These are phyloP conservation scores for Rosa multiflora DNA, from an alignment of 306 rosid genomes.

Conservation along the genomic window DNA sequence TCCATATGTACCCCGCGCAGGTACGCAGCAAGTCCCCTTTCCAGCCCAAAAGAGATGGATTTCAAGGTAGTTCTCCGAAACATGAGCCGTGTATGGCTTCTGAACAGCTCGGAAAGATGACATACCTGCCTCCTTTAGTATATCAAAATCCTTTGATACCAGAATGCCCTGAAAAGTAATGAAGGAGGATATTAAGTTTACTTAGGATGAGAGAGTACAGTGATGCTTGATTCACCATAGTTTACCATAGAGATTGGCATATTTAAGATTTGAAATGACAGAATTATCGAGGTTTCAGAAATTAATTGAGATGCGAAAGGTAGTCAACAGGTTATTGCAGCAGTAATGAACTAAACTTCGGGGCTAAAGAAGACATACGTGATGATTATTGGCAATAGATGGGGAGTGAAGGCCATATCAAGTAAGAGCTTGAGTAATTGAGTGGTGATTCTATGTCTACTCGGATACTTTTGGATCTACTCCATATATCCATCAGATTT, in stretches of 20 bases:
- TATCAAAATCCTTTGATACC: slow-evolving; percentile 60
- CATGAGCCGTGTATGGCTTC: slow-evolving; percentile 39
- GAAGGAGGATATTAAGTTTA: background rate
- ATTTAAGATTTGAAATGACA: background rate
- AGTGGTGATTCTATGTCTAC: background rate
- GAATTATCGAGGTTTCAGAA: background rate
- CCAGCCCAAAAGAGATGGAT: slow-evolving; percentile 92
- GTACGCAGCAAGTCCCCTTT: slow-evolving; percentile 81
- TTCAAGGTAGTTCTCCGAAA: slow-evolving; percentile 63
- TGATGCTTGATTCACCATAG: background rate
- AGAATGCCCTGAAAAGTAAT: slow-evolving; percentile 46
- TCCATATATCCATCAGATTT: background rate
- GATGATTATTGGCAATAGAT: background rate
- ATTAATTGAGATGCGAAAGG: background rate
- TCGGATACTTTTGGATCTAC: background rate
- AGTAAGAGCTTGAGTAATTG: background rate
- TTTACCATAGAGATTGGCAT: background rate
- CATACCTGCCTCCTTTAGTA: slow-evolving; percentile 56
- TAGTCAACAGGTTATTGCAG: background rate
- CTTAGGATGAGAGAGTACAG: background rate
- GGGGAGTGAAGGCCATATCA: background rate
- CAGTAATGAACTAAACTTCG: background rate
- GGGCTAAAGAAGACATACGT: background rate
- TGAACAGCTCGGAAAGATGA: slow-evolving; percentile 38
- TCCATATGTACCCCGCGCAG: slow-evolving; percentile 57